Percentiles rank a stretch among this genome's conserved stretches.
phyloP scores from a whole-genome alignment of 2,329 filamentous ascomycete species.

The Ophiostoma australiae region DNA sequence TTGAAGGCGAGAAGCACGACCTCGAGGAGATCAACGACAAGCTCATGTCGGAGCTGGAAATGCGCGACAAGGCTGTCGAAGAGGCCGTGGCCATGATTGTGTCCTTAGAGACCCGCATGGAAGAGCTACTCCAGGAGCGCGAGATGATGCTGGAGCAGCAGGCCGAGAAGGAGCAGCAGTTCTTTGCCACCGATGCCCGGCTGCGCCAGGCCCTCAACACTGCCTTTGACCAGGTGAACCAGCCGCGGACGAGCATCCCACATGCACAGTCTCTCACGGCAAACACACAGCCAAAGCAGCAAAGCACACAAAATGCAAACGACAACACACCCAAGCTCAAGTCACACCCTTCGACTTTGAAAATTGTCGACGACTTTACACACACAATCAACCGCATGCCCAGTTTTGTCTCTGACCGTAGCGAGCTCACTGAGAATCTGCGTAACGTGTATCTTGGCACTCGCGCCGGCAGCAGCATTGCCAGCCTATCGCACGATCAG shows the following conservation, averaged over 20 bases:
- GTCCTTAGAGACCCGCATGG: slow-evolving; percentile 55
- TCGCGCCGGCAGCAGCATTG: slow-evolving; percentile 45
- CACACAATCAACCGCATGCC: slow-evolving; percentile 53
- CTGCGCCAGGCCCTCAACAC: slow-evolving; percentile 27
- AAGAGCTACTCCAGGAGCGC: slow-evolving; percentile 50
- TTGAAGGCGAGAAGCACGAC: slow-evolving; percentile 56
- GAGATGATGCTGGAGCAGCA: slow-evolving; percentile 51
- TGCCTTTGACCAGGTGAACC: neutral
- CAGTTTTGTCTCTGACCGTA: slow-evolving; percentile 58
- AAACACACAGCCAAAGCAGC: neutral
- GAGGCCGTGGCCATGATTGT: slow-evolving; percentile 68
- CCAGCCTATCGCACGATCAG: slow-evolving; percentile 47
- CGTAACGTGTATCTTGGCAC: slow-evolving; percentile 54
- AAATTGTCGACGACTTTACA: slow-evolving; percentile 31
- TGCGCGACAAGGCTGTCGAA: slow-evolving; percentile 64
- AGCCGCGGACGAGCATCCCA: neutral
- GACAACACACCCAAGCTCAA: slow-evolving; percentile 23
- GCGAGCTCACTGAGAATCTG: slow-evolving; percentile 56
- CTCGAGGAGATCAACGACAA: slow-evolving; percentile 54
- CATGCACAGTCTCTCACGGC: neutral
- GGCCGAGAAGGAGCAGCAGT: slow-evolving; percentile 40
- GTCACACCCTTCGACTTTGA: slow-evolving; percentile 17
- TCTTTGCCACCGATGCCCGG: slow-evolving; percentile 34
- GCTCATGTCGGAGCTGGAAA: slow-evolving; percentile 57
- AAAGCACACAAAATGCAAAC: neutral